A percentile compares a stretch with the other conserved stretches of the same genome.
These are phyloP conservation scores for Sextonia rubra DNA, from an alignment of 164 flowering plant genomes.

Conservation along the genomic window DNA sequence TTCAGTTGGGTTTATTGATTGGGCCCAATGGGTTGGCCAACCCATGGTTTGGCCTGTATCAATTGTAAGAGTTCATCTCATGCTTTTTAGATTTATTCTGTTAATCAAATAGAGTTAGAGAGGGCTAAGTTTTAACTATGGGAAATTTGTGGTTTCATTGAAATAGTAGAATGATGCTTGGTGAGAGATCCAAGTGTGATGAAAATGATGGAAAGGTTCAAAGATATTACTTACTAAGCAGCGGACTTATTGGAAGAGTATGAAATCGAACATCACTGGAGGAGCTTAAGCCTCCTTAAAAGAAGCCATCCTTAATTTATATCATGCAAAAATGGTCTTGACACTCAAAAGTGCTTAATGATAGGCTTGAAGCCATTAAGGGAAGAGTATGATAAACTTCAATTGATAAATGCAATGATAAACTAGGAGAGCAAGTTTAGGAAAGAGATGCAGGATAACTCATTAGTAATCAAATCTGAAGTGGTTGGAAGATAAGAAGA, in stretches of 20 bases:
- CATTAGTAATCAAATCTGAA: background rate
- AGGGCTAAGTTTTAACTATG: too few species aligned
- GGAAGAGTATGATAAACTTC: background rate
- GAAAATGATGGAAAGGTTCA: background rate
- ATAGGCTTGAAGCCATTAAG: background rate
- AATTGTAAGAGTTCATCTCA: too few species aligned
- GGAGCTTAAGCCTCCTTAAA: background rate
- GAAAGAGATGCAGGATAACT: background rate
- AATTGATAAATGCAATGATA: background rate
- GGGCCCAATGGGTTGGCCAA: too few species aligned
- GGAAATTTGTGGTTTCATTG: too few species aligned
- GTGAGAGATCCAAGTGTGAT: background rate
- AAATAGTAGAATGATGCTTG: too few species aligned
- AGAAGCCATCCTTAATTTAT: too few species aligned
- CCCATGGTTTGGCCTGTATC: too few species aligned
- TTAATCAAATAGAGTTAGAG: too few species aligned
- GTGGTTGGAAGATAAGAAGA: slow-evolving; percentile 10
- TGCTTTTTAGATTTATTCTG: too few species aligned
- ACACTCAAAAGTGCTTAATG: background rate
- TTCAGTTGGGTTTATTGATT: too few species aligned
- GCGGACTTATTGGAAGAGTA: slow-evolving; percentile 5
- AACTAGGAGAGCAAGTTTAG: background rate
- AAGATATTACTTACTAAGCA: background rate
- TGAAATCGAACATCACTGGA: background rate
- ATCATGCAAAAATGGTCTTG: background rate